These are phyloP conservation scores for Pelargonium citronellum DNA, from an alignment of 441 rosid genomes.

Conservation along the genomic window DNA sequence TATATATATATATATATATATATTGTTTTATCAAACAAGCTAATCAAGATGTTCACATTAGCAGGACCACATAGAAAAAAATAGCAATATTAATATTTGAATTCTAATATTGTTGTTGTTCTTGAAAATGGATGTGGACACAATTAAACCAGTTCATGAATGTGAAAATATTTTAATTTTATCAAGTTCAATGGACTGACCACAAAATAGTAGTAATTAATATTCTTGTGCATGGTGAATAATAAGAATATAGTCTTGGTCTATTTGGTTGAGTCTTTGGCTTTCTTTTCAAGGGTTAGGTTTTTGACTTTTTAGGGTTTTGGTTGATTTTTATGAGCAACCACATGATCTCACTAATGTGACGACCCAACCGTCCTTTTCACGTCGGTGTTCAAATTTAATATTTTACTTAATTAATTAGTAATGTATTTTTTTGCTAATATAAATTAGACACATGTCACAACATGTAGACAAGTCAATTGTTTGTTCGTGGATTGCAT, in stretches of 20 bases:
- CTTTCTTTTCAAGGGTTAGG: not conserved
- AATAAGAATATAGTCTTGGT: not conserved
- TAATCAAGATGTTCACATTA: too few relatives aligned
- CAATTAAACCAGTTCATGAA: constrained; percentile 24
- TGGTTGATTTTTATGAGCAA: not conserved
- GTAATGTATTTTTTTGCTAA: too few relatives aligned
- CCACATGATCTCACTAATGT: not conserved
- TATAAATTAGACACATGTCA: too few relatives aligned
- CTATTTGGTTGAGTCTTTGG: not conserved
- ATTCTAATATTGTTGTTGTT: too few relatives aligned
- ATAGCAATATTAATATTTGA: too few relatives aligned
- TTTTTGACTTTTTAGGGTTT: not conserved
- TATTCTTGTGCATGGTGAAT: not conserved
- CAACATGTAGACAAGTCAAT: too few relatives aligned
- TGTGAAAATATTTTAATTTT: constrained; percentile 18
- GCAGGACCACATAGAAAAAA: too few relatives aligned
- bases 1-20: too few relatives aligned
- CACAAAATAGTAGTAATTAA: not conserved
- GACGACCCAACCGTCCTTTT: not conserved
- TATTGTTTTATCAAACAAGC: too few relatives aligned
- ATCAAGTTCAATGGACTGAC: constrained; percentile 35
- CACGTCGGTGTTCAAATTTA: not conserved
- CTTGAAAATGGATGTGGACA: not conserved
- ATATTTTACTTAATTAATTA: too few relatives aligned
- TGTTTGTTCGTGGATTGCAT: too few relatives aligned